Evolutionary conservation across 257 asterid species (phyloP), one percentile per base, ranked within the genome.

Genomic region (Leonotis leonurus): DNA sequence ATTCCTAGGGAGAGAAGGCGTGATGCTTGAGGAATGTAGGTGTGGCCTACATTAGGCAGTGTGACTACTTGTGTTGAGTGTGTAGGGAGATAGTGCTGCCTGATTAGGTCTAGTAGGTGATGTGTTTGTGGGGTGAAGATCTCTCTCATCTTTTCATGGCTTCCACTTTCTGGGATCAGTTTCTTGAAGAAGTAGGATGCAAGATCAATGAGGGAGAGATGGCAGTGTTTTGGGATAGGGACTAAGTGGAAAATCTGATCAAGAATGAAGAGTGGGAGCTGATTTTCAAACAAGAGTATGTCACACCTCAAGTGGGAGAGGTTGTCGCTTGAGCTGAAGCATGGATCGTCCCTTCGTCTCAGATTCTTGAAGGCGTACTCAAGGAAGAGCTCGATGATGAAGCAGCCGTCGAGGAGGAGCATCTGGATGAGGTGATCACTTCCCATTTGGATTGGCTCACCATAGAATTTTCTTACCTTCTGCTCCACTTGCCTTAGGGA

Each of bases 341-440:
- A 70, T 0, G 74, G 72, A n/a, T 81, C 86, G 24, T 84, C 91
- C 52, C 82, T 66, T 5, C 91, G 82, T n/a, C 85, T 72, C 61
- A 79, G 40, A 6, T 57, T 74, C 70, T 50, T 52, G 60, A 77
- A 3, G 1, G 68, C 41, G 24, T 48, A 65, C 59, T 64, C 77
- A 2, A 81, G 75, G 52, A 84, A 71, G 13, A 84, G 74, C 72
- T 84, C 88, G 70, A 84, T 73, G 27, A 84, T 44, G 76, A 81
- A 84, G 39, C 88, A 71, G 3, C 80, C 78, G 32, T 84, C 91
- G 13, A 81, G 55, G 3, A 84, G 50, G 70, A 84, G 29, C 77
- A 79, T 69, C 37, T 79, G 77, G 1, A 84, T 65, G 10, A 84
- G 74, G 36, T 58, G 56, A 43, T 79, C 78, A 2, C 82, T 68